These are phyloP conservation scores for Neofusicoccum laricinum DNA, from an alignment of 2,329 filamentous ascomycete genomes.

Conservation along the genomic window DNA sequence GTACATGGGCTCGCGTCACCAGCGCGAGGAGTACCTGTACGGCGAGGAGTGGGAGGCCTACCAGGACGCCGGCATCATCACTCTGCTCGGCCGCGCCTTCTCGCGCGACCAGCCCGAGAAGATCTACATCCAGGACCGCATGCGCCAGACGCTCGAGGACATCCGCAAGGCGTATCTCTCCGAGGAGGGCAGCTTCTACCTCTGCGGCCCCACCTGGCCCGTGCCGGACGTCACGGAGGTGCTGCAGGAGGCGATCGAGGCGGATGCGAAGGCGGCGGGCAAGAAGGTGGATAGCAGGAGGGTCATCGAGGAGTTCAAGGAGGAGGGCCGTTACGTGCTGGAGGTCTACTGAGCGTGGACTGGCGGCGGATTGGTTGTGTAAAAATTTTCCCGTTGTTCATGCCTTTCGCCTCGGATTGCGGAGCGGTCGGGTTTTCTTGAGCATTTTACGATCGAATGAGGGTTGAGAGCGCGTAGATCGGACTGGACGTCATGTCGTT, in stretches of 20 bases:
- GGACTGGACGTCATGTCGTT: too few relatives aligned
- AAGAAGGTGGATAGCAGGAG: conserved; percentile 83
- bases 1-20: conserved; percentile 95
- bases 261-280: conserved; percentile 55
- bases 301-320: conserved; percentile 97
- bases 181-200: conserved; percentile 90
- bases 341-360: conserved; percentile 75
- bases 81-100: conserved; percentile 88
- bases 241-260: conserved; percentile 83
- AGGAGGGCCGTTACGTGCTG: conserved; percentile 87
- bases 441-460: too few relatives aligned
- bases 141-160: conserved; percentile 80
- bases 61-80: conserved; percentile 91
- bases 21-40: conserved; percentile 97
- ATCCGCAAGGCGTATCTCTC: conserved; percentile 84
- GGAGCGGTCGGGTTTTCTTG: too few relatives aligned
- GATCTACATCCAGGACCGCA: conserved; percentile 99
- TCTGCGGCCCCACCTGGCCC: conserved; percentile 97
- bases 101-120: conserved; percentile 96
- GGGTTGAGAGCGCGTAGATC: too few relatives aligned
- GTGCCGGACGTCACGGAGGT: conserved; percentile 95
- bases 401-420: too few relatives aligned
- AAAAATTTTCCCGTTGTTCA: too few relatives aligned
- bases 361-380: too few relatives aligned
- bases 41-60: conserved; percentile 99